Conservation (phyloP, 768 basidiomycete genomes). For the Tricholoma sp. region DNA sequence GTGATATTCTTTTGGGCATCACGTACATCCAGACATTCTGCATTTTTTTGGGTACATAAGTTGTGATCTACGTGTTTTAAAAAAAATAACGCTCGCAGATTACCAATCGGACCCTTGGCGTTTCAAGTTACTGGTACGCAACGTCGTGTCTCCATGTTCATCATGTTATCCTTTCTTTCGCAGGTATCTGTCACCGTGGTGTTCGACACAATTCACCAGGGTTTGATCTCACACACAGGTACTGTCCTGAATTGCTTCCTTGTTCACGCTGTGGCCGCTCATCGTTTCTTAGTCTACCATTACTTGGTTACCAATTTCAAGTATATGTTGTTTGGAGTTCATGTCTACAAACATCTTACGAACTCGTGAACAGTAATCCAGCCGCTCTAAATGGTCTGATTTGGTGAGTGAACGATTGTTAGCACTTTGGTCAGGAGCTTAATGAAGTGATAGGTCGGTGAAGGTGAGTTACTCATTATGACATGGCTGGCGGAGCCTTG, state of each 20-base stretch:
- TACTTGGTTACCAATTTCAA: slow-evolving; percentile 16
- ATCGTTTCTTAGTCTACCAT: slow-evolving; percentile 13
- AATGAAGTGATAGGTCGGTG: not conserved
- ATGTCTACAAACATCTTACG: not conserved
- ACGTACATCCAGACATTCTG: not conserved
- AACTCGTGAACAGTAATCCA: slow-evolving; percentile 18
- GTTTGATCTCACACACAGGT: not conserved
- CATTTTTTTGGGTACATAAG: not conserved
- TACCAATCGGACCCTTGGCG: not conserved
- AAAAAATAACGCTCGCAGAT: not conserved
- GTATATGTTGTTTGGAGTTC: not conserved
- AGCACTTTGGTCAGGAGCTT: not conserved
- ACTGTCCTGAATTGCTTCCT: not conserved
- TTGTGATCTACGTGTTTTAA: not conserved
- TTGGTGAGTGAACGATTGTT: slow-evolving; percentile 17
- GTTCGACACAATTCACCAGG: not conserved
- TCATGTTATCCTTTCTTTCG: no score
- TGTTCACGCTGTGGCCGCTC: not conserved
- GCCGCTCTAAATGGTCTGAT: slow-evolving; percentile 17
- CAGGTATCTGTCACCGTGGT: not conserved
- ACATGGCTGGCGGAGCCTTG: not conserved
- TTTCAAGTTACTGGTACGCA: slow-evolving; percentile 2
- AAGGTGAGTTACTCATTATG: not conserved
- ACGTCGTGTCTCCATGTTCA: no score
- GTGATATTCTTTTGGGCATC: not conserved